Conservation (phyloP, 257 asterid genomes). For the Rhazya stricta region DNA sequence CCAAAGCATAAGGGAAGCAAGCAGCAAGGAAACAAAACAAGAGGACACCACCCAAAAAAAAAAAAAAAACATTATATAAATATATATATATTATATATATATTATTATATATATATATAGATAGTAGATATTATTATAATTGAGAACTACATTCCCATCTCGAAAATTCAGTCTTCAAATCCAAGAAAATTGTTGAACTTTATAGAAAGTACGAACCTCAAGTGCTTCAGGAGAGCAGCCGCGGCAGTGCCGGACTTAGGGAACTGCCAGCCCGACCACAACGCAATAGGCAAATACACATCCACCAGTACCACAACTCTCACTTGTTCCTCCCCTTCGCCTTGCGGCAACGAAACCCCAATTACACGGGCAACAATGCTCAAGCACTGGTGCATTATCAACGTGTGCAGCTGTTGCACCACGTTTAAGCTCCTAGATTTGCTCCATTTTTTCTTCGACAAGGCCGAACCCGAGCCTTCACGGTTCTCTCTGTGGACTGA, state of each 20-base stretch:
- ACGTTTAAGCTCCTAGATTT: conserved; percentile 70
- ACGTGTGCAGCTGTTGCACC: conserved; percentile 60
- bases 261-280: conserved; percentile 95
- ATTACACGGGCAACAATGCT: conserved; percentile 46
- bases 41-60: too few relatives aligned
- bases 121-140: too few relatives aligned
- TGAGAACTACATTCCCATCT: neutral
- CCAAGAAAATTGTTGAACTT: neutral
- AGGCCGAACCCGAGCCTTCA: conserved; percentile 12
- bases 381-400: conserved; percentile 54
- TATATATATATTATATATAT: too few relatives aligned
- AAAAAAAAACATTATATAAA: too few relatives aligned
- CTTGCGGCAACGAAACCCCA: conserved; percentile 23
- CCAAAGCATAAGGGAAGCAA: neutral
- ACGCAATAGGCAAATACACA: conserved; percentile 65
- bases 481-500: conserved; percentile 9
- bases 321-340: conserved; percentile 30
- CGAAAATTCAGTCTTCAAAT: neutral
- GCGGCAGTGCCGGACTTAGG: conserved; percentile 55
- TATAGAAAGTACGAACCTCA: conserved; percentile 41
- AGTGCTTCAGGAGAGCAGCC: conserved; percentile 68
- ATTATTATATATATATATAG: too few relatives aligned
- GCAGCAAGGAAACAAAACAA: neutral
- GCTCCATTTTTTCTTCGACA: conserved; percentile 44
- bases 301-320: conserved; percentile 75